These are phyloP conservation scores for Pleurotus citrinopileatus DNA, from an alignment of 768 basidiomycete genomes.

Conservation along the genomic window DNA sequence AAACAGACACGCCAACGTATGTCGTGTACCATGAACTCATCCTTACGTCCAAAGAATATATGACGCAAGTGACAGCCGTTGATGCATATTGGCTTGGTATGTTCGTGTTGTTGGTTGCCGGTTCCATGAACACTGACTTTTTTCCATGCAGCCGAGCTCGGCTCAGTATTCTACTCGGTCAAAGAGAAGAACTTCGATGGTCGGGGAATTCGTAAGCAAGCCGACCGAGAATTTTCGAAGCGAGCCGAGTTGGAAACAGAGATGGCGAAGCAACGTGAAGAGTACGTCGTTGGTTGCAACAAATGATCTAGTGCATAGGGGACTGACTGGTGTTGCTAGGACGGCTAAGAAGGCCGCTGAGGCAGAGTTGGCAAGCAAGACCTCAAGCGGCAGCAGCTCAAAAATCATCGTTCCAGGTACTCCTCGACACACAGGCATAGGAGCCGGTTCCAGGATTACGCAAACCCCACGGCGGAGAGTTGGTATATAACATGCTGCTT, in stretches of 20 bases:
- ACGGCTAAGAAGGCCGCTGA: slow-evolving; percentile 61
- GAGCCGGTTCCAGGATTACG: slow-evolving; percentile 57
- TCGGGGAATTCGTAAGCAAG: slow-evolving; percentile 67
- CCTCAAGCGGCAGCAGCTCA: slow-evolving; percentile 47
- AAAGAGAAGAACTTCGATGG: slow-evolving; percentile 98
- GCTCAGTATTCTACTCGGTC: slow-evolving; percentile 96
- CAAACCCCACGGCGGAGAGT: slow-evolving; percentile 75
- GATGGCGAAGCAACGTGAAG: slow-evolving; percentile 82
- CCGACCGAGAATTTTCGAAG: slow-evolving; percentile 89
- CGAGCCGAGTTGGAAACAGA: slow-evolving; percentile 89
- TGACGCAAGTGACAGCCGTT: slow-evolving; percentile 98
- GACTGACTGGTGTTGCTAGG: slow-evolving; percentile 32
- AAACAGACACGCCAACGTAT: slow-evolving; percentile 87
- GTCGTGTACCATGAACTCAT: slow-evolving; percentile 97
- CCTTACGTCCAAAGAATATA: slow-evolving; percentile 94
- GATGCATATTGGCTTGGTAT: slow-evolving; percentile 97
- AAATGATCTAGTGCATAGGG: not conserved
- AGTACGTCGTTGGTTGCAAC: slow-evolving; percentile 42
- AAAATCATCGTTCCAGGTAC: slow-evolving; percentile 81
- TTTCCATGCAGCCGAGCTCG: slow-evolving; percentile 70
- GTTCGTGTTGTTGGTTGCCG: slow-evolving; percentile 14
- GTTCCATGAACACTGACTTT: slow-evolving; percentile 8
- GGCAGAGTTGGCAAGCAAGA: slow-evolving; percentile 54
- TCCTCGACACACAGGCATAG: slow-evolving; percentile 67
- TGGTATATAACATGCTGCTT: slow-evolving; percentile 50